Evolutionary conservation across 1,284 basidiomycete genomes (phyloP), one percentile per base, ranked within the genome.

Genomic region (Inonotus hispidus): DNA sequence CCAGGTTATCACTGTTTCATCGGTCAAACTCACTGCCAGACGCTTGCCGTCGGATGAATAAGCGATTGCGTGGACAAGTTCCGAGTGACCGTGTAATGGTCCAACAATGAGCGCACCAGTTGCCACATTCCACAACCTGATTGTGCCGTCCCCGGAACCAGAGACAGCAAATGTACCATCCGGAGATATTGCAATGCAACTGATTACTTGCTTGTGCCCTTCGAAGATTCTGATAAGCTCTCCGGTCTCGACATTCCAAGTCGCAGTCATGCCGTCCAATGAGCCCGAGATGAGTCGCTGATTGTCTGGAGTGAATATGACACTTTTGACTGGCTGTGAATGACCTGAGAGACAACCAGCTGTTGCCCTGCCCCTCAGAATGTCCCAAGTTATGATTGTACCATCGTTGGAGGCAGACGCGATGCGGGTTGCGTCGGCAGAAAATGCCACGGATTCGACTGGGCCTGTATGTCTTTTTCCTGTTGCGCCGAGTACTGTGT

Each of bases 331-430:
- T 4, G 4, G 39, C 6, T 14, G 2, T 2, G 3, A 14, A 23
- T 57, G 56, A 2, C 41, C 41, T 19, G 8, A 19, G 13, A 27
- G 29, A 35, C 25, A 23, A 10, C 35, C 2, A 35, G 32, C 5
- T n/a, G 46, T 14, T 16, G 10, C 8, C 2, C 47, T 23, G 8
- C 45, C 49, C 10, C 35, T 54, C 16, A 13, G 6, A 8, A 23
- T 39, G 23, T 60, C 58, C 63, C 63, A 65, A n/a, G 58, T 47
- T 11, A 56, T 55, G 11, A 65, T 46, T 27, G 58, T 57, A 11
- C 25, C 13, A 47, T 65, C 61, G n/a, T 6, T 39, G 8, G 61
- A 63, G 7, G 58, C 58, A 19, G 61, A 65, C 6, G 39, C 43
- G 27, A 58, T n/a, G 7, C 27, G 41, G 14, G 1, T 58, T 13